A percentile compares a stretch with the other conserved stretches of the same genome.
Conservation (phyloP, 2,329 filamentous ascomycete genomes). For the Curvularia hawaiiensis region DNA sequence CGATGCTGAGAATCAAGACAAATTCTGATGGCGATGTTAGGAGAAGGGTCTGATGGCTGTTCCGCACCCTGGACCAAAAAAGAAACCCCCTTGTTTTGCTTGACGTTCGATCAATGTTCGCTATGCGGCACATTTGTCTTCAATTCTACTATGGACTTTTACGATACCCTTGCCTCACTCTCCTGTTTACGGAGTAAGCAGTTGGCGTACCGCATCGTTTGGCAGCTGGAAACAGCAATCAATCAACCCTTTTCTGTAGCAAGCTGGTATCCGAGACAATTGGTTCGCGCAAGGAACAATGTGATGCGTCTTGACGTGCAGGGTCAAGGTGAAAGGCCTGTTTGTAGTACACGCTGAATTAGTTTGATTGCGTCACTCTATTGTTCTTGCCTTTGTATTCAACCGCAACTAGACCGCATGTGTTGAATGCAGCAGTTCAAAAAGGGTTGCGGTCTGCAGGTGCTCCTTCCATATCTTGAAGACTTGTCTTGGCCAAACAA, state of each 20-base stretch:
- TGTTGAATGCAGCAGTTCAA: not conserved
- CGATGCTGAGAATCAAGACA: not conserved
- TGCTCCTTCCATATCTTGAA: not conserved
- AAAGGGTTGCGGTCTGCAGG: not conserved
- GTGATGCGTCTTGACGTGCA: not conserved
- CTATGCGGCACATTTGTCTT: not conserved
- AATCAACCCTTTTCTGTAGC: not conserved
- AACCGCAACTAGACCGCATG: not conserved
- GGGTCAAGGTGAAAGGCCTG: not conserved
- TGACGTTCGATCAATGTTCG: not conserved
- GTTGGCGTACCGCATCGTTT: not conserved
- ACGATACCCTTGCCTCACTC: not conserved
- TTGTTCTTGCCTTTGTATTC: not conserved
- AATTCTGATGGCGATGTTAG: not conserved
- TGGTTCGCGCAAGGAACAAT: no score
- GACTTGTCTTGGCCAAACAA: not conserved
- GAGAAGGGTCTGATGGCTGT: not conserved
- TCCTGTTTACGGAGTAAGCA: not conserved
- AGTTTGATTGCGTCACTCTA: not conserved
- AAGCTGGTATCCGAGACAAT: not conserved
- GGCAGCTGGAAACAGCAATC: not conserved
- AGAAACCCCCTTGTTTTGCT: not conserved
- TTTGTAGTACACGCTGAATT: not conserved
- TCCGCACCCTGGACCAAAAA: constrained; percentile 1
- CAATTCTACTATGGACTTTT: not conserved